Conservation (phyloP, 352 stramenopile species). For the Pythium graminicola region DNA sequence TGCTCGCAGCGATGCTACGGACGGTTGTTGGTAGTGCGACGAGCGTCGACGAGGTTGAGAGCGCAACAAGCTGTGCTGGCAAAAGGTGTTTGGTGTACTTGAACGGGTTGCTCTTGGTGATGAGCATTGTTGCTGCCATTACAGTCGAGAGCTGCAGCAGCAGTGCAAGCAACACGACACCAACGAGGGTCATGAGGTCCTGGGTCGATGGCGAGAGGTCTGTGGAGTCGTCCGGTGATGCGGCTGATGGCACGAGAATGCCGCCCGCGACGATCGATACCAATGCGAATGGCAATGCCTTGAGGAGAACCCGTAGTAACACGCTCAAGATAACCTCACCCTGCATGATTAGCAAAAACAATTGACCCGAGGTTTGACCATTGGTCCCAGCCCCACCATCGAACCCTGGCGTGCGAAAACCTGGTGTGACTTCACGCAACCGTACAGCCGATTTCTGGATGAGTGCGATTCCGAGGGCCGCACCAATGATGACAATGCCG, state of each 20-base stretch:
- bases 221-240: background rate
- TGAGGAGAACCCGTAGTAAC: constrained; percentile 33
- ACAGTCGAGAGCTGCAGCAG: constrained; percentile 34
- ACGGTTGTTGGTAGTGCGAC: constrained; percentile 46
- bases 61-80: constrained; percentile 41
- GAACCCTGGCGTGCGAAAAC: constrained; percentile 18
- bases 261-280: constrained; percentile 37
- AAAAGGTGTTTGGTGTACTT: constrained; percentile 39
- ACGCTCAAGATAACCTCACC: constrained; percentile 35
- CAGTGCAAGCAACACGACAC: constrained; percentile 42
- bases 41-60: constrained; percentile 44
- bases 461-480: constrained; percentile 19
- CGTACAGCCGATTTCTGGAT: constrained; percentile 17
- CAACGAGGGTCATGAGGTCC: constrained; percentile 35
- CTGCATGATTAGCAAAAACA: constrained; percentile 46
- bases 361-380: constrained; percentile 21
- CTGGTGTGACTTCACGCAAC: constrained; percentile 16
- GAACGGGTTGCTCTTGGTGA: constrained; percentile 45
- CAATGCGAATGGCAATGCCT: constrained; percentile 34
- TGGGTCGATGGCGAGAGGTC: constrained; percentile 17
- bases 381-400: constrained; percentile 3
- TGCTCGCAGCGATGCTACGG: constrained; percentile 39
- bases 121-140: constrained; percentile 29
- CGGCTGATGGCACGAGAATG: constrained; percentile 23
- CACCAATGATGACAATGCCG: constrained; percentile 19